A percentile compares a stretch with the other conserved stretches of the same genome.
phyloP scores from a whole-genome alignment of 2,329 filamentous ascomycete species.

The Fusarium hostae region DNA sequence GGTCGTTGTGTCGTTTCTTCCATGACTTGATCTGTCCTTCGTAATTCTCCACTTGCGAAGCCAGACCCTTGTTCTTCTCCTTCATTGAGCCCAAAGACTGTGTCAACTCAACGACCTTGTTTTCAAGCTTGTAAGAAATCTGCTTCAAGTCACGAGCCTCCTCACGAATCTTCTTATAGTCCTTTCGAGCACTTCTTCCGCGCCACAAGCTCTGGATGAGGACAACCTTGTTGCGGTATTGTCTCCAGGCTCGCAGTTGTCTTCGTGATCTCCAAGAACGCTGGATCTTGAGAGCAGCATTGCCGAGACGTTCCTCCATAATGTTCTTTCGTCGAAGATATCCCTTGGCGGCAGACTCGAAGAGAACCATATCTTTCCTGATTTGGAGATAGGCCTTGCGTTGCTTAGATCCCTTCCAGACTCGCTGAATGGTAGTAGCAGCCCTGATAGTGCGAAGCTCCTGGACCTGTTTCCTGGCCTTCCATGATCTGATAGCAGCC shows the following conservation, averaged over 20 bases:
- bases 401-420: slow-evolving; percentile 94
- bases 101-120: slow-evolving; percentile 98
- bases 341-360: slow-evolving; percentile 91
- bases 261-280: slow-evolving; percentile 86
- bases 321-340: slow-evolving; percentile 91
- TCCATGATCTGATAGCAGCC: slow-evolving; percentile 78
- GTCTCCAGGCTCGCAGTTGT: slow-evolving; percentile 83
- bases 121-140: slow-evolving; percentile 99
- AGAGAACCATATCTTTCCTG: slow-evolving; percentile 84
- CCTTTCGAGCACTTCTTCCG: slow-evolving; percentile 80
- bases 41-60: slow-evolving; percentile 92
- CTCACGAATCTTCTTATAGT: slow-evolving; percentile 91
- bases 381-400: slow-evolving; percentile 82
- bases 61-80: slow-evolving; percentile 89
- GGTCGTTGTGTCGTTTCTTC: slow-evolving; percentile 89
- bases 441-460: slow-evolving; percentile 85
- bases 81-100: slow-evolving; percentile 93
- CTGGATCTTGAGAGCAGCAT: slow-evolving; percentile 91
- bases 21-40: slow-evolving; percentile 96
- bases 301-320: slow-evolving; percentile 91
- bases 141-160: slow-evolving; percentile 98
- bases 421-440: slow-evolving; percentile 92
- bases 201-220: slow-evolving; percentile 95
- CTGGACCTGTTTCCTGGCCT: slow-evolving; percentile 81
- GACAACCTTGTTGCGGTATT: slow-evolving; percentile 88